Conservation (phyloP, 78 protist species). For the Creolimax fragrantissima region DNA sequence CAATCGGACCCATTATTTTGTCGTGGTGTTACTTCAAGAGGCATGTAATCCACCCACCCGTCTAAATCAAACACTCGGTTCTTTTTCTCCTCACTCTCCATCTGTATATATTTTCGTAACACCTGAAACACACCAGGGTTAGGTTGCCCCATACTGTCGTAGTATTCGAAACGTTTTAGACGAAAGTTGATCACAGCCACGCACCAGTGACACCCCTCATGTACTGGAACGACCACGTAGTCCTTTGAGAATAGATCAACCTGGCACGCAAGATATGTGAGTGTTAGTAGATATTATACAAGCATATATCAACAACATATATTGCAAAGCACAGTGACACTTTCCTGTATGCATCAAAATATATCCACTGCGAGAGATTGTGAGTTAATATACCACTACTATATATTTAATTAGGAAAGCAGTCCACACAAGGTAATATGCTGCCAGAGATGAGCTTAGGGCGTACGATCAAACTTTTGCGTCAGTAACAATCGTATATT, state of each 20-base stretch:
- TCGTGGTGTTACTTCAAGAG: slow-evolving; percentile 28
- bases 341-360: too few relatives aligned
- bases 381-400: too few relatives aligned
- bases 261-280: neutral
- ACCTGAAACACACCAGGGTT: neutral
- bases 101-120: neutral
- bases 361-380: too few relatives aligned
- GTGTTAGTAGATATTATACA: neutral
- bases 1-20: slow-evolving; percentile 73
- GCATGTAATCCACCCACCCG: neutral
- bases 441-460: too few relatives aligned
- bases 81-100: neutral
- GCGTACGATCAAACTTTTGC: too few relatives aligned
- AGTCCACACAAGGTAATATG: too few relatives aligned
- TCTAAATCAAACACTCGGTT: neutral
- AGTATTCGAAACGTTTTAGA: slow-evolving; percentile 58
- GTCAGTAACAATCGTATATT: too few relatives aligned
- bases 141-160: slow-evolving; percentile 47
- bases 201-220: slow-evolving; percentile 75
- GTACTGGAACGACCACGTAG: slow-evolving; percentile 64
- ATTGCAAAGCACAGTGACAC: too few relatives aligned
- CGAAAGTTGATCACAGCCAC: slow-evolving; percentile 59
- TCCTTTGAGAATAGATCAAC: slow-evolving; percentile 64
- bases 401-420: too few relatives aligned
- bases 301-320: neutral